phyloP scores from a whole-genome alignment of 1,139 yeast species.

The Lodderomyces theae region DNA sequence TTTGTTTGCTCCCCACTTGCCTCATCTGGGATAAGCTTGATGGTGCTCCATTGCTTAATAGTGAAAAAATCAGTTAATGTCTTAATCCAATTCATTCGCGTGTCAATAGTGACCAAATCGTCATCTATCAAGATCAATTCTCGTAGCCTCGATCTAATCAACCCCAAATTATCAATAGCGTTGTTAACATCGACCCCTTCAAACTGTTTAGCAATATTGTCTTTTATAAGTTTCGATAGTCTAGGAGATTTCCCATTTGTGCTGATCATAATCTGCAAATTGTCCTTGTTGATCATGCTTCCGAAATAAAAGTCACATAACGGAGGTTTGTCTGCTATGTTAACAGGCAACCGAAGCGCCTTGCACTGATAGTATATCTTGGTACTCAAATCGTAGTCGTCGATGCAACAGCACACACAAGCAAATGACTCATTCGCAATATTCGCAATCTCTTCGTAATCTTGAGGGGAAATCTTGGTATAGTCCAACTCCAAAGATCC shows the following conservation, averaged over 20 bases:
- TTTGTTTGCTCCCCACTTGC: conserved; percentile 16
- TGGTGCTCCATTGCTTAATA: conserved; percentile 57
- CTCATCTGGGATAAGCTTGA: conserved; percentile 22
- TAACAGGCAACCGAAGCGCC: conserved; percentile 57
- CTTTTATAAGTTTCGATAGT: conserved; percentile 64
- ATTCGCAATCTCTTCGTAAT: conserved; percentile 33
- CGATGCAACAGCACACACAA: conserved; percentile 72
- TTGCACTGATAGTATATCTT: conserved; percentile 62
- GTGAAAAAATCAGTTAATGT: conserved; percentile 59
- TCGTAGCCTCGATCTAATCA: conserved; percentile 53
- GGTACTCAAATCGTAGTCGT: conserved; percentile 62
- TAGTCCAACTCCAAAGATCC: conserved; percentile 14
- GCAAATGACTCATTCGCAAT: conserved; percentile 48
- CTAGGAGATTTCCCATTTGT: conserved; percentile 85
- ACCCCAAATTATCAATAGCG: conserved; percentile 65
- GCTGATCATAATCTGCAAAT: conserved; percentile 76
- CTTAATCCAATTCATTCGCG: conserved; percentile 74
- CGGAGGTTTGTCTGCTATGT: conserved; percentile 82
- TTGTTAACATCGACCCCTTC: conserved; percentile 41
- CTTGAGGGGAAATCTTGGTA: conserved; percentile 23
- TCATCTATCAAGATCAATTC: conserved; percentile 39
- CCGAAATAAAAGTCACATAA: conserved; percentile 87
- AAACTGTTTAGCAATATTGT: conserved; percentile 48
- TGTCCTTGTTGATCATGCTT: conserved; percentile 73
- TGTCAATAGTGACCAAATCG: conserved; percentile 52